Evolutionary conservation across 306 rosid species (phyloP).

Genomic region (Lathyrus aphaca): DNA sequence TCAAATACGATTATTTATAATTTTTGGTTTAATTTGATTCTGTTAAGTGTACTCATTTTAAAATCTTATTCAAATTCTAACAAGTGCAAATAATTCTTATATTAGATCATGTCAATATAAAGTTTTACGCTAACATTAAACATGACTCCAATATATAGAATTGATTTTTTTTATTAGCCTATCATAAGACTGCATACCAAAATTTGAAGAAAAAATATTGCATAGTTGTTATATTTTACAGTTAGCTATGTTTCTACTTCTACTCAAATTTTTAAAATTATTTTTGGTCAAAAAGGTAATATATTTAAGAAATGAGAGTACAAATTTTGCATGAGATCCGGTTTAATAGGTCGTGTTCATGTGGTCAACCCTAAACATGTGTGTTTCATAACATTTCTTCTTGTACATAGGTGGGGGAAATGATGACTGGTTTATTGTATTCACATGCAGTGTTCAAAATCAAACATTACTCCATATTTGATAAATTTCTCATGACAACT

Average conservation of each 20-base stretch:
- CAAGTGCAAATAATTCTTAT: no score
- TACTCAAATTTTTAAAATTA: no score
- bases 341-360: conserved; percentile 16
- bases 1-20: no score
- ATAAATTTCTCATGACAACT: conserved; percentile 22
- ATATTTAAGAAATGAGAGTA: not conserved
- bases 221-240: not conserved
- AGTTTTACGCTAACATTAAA: no score
- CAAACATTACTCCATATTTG: not conserved
- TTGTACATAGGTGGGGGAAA: conserved; percentile 7
- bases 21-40: no score
- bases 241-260: no score
- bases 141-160: no score
- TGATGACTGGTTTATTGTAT: conserved; percentile 20
- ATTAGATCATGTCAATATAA: no score
- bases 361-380: not conserved
- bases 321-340: conserved; percentile 7
- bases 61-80: no score
- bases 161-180: no score
- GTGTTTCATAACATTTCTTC: conserved; percentile 1
- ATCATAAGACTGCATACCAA: no score
- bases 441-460: conserved; percentile 10
- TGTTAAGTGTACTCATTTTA: no score
- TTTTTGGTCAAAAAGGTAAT: not conserved
- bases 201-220: not conserved